These are phyloP conservation scores for Primulina eburnea DNA, from an alignment of 257 asterid genomes.

Conservation along the genomic window DNA sequence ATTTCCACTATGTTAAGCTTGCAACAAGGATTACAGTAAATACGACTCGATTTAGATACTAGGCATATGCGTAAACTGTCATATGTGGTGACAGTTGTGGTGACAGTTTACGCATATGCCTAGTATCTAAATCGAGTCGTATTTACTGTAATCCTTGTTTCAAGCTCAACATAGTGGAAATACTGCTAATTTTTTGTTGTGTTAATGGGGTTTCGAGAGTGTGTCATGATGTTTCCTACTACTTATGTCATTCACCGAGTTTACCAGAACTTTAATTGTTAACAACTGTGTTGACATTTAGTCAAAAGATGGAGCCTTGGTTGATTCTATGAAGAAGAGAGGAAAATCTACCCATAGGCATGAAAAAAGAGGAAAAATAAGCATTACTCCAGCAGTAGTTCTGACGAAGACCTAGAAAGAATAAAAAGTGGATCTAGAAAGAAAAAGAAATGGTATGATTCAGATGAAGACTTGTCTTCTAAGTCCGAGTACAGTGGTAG, in stretches of 20 bases:
- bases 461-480: constrained; percentile 68
- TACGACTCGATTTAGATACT: too few species aligned
- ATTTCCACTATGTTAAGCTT: background rate
- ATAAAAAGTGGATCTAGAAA: constrained; percentile 53
- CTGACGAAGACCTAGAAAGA: constrained; percentile 59
- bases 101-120: too few species aligned
- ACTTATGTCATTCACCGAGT: too few species aligned
- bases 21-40: background rate
- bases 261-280: background rate
- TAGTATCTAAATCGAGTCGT: too few species aligned
- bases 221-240: background rate
- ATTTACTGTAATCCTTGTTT: too few species aligned
- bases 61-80: background rate
- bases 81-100: background rate
- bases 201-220: too few species aligned
- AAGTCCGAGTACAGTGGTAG: constrained; percentile 45
- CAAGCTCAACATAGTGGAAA: too few species aligned
- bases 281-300: constrained; percentile 23
- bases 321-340: constrained; percentile 37
- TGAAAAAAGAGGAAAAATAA: constrained; percentile 41
- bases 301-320: constrained; percentile 41
- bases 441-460: constrained; percentile 84
- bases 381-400: constrained; percentile 48
- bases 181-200: too few species aligned
- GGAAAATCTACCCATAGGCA: constrained; percentile 46